Evolutionary conservation across 169 alveolate species (phyloP), one percentile per base, ranked within the genome.

Genomic region (Eimeria tenella): DNA sequence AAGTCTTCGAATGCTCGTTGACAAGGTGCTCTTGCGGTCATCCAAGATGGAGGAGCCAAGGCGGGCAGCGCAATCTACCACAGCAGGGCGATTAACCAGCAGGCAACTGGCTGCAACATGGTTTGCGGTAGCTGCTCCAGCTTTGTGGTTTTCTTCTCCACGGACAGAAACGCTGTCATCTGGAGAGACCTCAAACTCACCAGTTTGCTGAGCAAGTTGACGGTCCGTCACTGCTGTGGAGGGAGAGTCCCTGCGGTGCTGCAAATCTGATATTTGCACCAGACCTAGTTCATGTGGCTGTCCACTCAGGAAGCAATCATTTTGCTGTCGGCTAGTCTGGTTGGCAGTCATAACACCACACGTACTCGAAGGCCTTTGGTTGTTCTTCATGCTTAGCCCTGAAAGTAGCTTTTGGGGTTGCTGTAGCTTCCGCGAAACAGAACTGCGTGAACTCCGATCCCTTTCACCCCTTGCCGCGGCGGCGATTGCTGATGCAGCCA

Each of bases 1-100:
- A 52, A 83, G 90, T 53, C 90, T 83, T 58, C 90, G 77, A 52
- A 83, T 83, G 49, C 90, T 83, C 11, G 90, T 83, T 13, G 90
- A 56, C n/a, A 83, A 31, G 79, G 90, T 83, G 90, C 90, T 83
- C 90, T 83, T 83, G 53, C 90, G 90, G 77, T 83, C 90, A 31
- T 83, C 90, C 50, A 60, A 56, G 10, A 23, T 74, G 31, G 49
- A 56, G 50, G 55, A 56, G 21, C 4, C 11, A 58, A 56, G 73
- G 58, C 73, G 73, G 1, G 15, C 90, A 65, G 73, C 21, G 60
- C 63, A 58, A 21, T 53, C 88, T 25, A 13, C 23, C 10, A 68
- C 70, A 55, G 25, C 50, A 23, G 19, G 88, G 17, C 90, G 49
- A 21, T 60, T 75, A 21, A 5, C 23, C 49, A 23, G 70, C 71